Evolutionary conservation across 2,329 filamentous ascomycete species (phyloP), one percentile per base, ranked within the genome.

Genomic region (Penicillium sclerotigenum): DNA sequence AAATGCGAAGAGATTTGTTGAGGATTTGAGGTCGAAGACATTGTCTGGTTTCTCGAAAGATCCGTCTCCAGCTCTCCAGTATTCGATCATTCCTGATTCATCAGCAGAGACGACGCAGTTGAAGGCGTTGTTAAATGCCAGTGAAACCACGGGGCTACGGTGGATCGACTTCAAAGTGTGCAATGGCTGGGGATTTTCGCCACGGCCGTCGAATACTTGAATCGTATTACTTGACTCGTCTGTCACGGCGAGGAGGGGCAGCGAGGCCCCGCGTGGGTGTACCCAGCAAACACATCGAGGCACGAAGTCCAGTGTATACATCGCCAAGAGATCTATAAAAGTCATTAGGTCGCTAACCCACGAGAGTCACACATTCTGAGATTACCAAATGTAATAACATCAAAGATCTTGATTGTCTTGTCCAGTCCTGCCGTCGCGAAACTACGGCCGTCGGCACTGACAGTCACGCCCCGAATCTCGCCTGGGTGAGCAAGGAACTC

Each of bases 1-100:
- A 78, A 99, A 97, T 51, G 96, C 93, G 69, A 97, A 99, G 1
- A 99, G 81, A 67, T 90, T 94, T 3, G 94, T 99, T 1, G 89
- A 87, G 70, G 91, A 96, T 76, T 99, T 99, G 77, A 91, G 90
- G 63, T 90, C 83, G 71, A 96, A 99, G 18, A 99, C 91, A 50
- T 85, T 91, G 64, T 91, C 87, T 0, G 94, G 94, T 73, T 97
- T 97, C 68, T 96, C 91, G 71, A 91, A 97, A 37, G 80, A 86
- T 2, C 84, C 86, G 59, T 83, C 84, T 14, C 70, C 65, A 0
- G 94, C 91, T 56, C 84, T 83, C 94, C 94, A 99, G 76, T 99
- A 99, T 73, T 99, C 94, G 10, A 99, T 72, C 93, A 97, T 97
- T 24, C 94, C 93, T 52, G 85, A 84, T 64, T 93, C 87, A 63